These are phyloP conservation scores for Decorospora gaudefroyi DNA, from an alignment of 2,329 filamentous ascomycete genomes.

Conservation along the genomic window DNA sequence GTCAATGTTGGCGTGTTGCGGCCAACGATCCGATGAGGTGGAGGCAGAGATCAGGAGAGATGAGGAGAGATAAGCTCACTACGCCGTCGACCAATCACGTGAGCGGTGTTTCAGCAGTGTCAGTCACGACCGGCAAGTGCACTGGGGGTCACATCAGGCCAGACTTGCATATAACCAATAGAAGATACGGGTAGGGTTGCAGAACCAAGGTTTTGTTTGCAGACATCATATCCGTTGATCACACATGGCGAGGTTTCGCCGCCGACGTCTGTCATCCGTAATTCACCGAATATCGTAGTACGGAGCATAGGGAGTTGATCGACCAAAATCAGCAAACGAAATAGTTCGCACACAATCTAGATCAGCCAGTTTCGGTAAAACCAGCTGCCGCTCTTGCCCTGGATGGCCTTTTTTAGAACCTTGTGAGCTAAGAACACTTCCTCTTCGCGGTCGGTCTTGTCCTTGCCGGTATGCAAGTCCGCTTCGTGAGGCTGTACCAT, in stretches of 20 bases:
- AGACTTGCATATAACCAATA: too few species aligned
- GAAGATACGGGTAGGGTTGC: too few species aligned
- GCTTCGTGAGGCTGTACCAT: conserved; percentile 60
- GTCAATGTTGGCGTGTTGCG: too few species aligned
- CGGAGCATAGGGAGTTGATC: not conserved
- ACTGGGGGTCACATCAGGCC: too few species aligned
- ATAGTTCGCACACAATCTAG: conserved; percentile 42
- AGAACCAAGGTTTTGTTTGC: not conserved
- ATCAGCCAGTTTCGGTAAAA: conserved; percentile 67
- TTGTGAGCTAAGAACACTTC: conserved; percentile 66
- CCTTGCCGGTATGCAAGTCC: conserved; percentile 75
- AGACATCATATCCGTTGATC: not conserved
- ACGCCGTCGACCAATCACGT: too few species aligned
- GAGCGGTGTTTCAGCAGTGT: too few species aligned
- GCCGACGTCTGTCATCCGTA: not conserved
- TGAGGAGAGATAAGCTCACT: too few species aligned
- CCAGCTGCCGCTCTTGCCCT: conserved; percentile 49
- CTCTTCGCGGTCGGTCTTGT: conserved; percentile 73
- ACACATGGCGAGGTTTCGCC: not conserved
- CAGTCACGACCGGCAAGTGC: too few species aligned
- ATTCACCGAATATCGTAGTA: too few species aligned
- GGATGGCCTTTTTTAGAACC: conserved; percentile 48
- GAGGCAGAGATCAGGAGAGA: too few species aligned
- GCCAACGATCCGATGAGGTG: too few species aligned
- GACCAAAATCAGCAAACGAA: conserved; percentile 1